These are phyloP conservation scores for Tulasnella sp. DNA, from an alignment of 768 basidiomycete genomes.

Conservation along the genomic window DNA sequence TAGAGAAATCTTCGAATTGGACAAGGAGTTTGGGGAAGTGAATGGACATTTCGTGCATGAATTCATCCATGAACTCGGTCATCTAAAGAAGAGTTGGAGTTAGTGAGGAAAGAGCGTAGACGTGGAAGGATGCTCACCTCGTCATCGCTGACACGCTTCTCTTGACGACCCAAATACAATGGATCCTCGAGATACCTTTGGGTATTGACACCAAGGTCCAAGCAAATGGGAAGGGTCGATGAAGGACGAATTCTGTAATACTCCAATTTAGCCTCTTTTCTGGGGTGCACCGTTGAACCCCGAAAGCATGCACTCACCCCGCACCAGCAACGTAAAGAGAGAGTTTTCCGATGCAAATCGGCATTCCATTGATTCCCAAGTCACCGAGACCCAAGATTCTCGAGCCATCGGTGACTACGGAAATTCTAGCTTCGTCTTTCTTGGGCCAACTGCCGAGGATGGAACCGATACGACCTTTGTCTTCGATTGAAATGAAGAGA, in stretches of 20 bases:
- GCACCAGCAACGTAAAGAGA: conserved; percentile 83
- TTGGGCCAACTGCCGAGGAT: conserved; percentile 63
- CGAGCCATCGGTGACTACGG: conserved; percentile 82
- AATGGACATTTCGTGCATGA: conserved; percentile 67
- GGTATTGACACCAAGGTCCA: conserved; percentile 87
- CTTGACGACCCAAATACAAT: conserved; percentile 74
- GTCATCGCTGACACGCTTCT: conserved; percentile 46
- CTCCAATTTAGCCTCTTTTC: not conserved
- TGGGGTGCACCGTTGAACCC: conserved; percentile 20
- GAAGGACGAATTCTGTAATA: conserved; percentile 51
- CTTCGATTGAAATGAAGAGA: conserved; percentile 53
- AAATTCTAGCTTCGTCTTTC: conserved; percentile 65
- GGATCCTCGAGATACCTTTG: conserved; percentile 69
- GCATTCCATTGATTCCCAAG: conserved; percentile 31
- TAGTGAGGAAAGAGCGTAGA: not conserved
- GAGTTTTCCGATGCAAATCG: conserved; percentile 84
- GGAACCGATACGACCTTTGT: conserved; percentile 64
- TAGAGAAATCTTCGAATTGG: conserved; percentile 91
- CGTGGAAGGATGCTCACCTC: conserved; percentile 23
- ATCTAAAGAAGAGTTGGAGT: conserved; percentile 26
- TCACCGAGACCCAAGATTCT: conserved; percentile 76
- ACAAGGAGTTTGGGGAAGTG: conserved; percentile 71
- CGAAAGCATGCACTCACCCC: conserved; percentile 43
- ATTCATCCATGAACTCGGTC: conserved; percentile 81
- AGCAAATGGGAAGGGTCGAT: conserved; percentile 68